These are phyloP conservation scores for Esteya vermicola DNA, from an alignment of 2,329 filamentous ascomycete species.

Conservation along the genomic window DNA sequence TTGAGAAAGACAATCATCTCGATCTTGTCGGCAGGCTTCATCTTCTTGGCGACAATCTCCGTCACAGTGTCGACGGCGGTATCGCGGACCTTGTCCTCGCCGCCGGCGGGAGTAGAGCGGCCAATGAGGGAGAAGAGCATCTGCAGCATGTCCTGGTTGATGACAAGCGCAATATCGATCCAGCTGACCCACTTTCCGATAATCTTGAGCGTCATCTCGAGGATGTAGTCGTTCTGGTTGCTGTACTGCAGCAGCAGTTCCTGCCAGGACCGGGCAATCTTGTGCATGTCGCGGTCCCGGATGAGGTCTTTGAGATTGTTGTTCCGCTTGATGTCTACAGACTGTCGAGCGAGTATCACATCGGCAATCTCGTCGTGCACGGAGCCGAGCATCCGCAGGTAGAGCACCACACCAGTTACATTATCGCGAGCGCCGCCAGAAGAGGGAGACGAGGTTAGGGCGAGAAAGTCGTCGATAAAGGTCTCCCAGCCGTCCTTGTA, in stretches of 20 bases:
- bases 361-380: slow-evolving; percentile 98
- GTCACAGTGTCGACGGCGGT: slow-evolving; percentile 90
- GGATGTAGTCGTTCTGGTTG: slow-evolving; percentile 53
- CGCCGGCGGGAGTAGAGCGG: slow-evolving; percentile 46
- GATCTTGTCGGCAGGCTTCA: slow-evolving; percentile 86
- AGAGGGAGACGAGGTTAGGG: slow-evolving; percentile 51
- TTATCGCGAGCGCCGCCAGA: slow-evolving; percentile 53
- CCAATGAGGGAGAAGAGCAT: slow-evolving; percentile 77
- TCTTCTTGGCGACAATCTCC: slow-evolving; percentile 95
- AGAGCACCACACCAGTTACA: slow-evolving; percentile 63
- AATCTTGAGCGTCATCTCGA: slow-evolving; percentile 82
- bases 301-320: slow-evolving; percentile 85
- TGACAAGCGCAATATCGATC: slow-evolving; percentile 90
- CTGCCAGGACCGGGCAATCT: slow-evolving; percentile 82
- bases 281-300: slow-evolving; percentile 72
- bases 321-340: slow-evolving; percentile 69
- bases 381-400: slow-evolving; percentile 74
- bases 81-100: slow-evolving; percentile 70
- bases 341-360: slow-evolving; percentile 66
- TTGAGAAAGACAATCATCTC: slow-evolving; percentile 87
- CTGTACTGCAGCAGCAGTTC: slow-evolving; percentile 72
- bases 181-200: slow-evolving; percentile 96
- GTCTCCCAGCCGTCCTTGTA: slow-evolving; percentile 78
- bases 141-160: slow-evolving; percentile 77
- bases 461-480: slow-evolving; percentile 83